A percentile compares a stretch with the other conserved stretches of the same genome.
These are phyloP conservation scores for Vitis hybrid DNA, from an alignment of 177 flowering plant species.

Conservation along the genomic window DNA sequence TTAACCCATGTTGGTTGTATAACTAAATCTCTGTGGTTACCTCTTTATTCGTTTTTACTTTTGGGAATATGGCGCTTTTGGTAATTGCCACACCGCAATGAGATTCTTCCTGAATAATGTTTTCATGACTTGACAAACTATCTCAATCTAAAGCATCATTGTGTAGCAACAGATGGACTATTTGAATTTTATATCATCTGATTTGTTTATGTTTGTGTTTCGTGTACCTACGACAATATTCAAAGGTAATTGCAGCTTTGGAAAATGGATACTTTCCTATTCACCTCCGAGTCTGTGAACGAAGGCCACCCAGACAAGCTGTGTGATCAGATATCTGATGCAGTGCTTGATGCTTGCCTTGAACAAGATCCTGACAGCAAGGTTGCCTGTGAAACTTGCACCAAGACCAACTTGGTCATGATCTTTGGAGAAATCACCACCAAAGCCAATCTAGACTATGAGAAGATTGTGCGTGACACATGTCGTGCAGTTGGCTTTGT, in stretches of 20 bases:
- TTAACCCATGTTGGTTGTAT: neutral
- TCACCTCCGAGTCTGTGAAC: slow-evolving; percentile 63
- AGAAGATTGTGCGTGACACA: slow-evolving; percentile 59
- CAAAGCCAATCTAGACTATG: slow-evolving; percentile 49
- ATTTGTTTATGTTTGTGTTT: neutral
- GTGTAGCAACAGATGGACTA: neutral
- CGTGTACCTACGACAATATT: neutral
- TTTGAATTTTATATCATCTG: neutral
- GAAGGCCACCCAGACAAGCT: slow-evolving; percentile 67
- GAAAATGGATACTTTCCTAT: slow-evolving; percentile 53
- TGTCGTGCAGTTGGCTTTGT: slow-evolving; percentile 53
- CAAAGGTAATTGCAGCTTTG: slow-evolving; percentile 16
- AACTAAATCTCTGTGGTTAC: neutral
- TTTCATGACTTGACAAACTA: neutral
- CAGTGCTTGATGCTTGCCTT: slow-evolving; percentile 62
- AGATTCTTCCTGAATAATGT: neutral
- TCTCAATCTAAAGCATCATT: neutral
- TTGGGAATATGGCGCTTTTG: neutral
- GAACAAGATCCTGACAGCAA: slow-evolving; percentile 59
- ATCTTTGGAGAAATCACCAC: slow-evolving; percentile 63
- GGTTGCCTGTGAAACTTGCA: slow-evolving; percentile 58
- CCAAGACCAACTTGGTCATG: slow-evolving; percentile 62
- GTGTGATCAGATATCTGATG: slow-evolving; percentile 62
- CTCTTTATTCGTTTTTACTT: neutral
- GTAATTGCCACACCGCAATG: neutral